These are phyloP conservation scores for Bondarzewia mesenterica DNA, from an alignment of 1,284 basidiomycete genomes.

Conservation along the genomic window DNA sequence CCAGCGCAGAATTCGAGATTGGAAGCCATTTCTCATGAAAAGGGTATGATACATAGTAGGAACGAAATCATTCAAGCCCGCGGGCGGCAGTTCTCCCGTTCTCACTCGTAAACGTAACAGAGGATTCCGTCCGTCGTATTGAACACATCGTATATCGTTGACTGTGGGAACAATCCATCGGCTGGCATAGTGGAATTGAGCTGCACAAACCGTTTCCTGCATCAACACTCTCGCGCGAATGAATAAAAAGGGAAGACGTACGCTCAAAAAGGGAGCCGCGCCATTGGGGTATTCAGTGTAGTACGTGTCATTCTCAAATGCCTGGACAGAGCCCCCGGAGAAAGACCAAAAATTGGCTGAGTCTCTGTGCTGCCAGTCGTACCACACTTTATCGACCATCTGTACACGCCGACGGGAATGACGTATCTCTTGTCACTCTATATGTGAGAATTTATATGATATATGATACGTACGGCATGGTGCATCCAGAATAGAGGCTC, in stretches of 20 bases:
- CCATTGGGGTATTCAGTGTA: slow-evolving; percentile 25
- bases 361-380: slow-evolving; percentile 27
- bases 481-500: slow-evolving; percentile 31
- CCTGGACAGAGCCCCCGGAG: slow-evolving; percentile 24
- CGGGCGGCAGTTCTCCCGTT: not conserved
- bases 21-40: no score
- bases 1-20: no score
- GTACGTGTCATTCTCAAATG: slow-evolving; percentile 17
- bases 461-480: slow-evolving; percentile 24
- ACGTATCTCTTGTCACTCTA: not conserved
- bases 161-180: slow-evolving; percentile 24
- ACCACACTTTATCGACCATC: slow-evolving; percentile 35
- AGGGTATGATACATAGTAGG: not conserved
- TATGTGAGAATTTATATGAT: not conserved
- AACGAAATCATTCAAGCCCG: not conserved
- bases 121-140: slow-evolving; percentile 25
- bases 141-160: slow-evolving; percentile 22
- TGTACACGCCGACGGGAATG: slow-evolving; percentile 6
- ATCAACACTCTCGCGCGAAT: not conserved
- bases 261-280: slow-evolving; percentile 22
- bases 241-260: slow-evolving; percentile 13
- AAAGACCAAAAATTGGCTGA: slow-evolving; percentile 20
- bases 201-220: slow-evolving; percentile 10
- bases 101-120: slow-evolving; percentile 28
- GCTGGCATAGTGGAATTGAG: slow-evolving; percentile 21